phyloP scores from a whole-genome alignment of 2,329 filamentous ascomycete species.

The Periconia digitata region DNA sequence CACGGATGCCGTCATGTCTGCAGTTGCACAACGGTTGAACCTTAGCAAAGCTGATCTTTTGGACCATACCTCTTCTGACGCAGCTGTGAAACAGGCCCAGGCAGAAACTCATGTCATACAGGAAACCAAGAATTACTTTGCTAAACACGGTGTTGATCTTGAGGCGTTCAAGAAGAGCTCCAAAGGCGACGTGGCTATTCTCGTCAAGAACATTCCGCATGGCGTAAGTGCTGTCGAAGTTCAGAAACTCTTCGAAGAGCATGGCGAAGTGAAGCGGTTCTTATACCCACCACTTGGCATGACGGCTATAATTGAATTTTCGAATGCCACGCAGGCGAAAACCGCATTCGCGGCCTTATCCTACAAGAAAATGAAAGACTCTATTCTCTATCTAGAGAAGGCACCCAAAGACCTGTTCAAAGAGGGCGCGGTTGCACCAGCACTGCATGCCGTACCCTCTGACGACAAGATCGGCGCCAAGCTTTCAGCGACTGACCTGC shows the following conservation, averaged over 20 bases:
- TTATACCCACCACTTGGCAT: conserved; percentile 92
- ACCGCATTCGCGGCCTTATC: conserved; percentile 82
- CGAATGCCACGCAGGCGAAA: conserved; percentile 75
- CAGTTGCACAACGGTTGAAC: conserved; percentile 81
- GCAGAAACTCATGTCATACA: conserved; percentile 96
- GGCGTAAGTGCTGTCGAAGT: conserved; percentile 79
- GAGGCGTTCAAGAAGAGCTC: conserved; percentile 85
- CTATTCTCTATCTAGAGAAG: conserved; percentile 89
- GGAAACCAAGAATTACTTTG: conserved; percentile 92
- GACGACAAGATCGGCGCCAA: conserved; percentile 49
- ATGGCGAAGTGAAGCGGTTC: conserved; percentile 77
- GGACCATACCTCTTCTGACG: conserved; percentile 93
- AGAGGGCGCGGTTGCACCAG: conserved; percentile 30
- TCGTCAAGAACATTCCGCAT: conserved; percentile 94
- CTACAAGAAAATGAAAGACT: conserved; percentile 88
- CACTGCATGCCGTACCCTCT: conserved; percentile 35
- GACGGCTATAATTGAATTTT: conserved; percentile 90
- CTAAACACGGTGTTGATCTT: conserved; percentile 83
- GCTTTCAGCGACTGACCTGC: conserved; percentile 67
- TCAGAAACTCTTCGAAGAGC: conserved; percentile 78
- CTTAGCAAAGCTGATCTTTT: conserved; percentile 89
- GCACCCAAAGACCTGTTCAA: conserved; percentile 81
- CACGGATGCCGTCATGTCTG: conserved; percentile 87
- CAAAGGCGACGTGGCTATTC: conserved; percentile 81
- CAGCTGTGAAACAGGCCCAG: conserved; percentile 93